A percentile compares a stretch with the other conserved stretches of the same genome.
Conservation (phyloP, 257 asterid genomes). For the Przewalskia tangutica region DNA sequence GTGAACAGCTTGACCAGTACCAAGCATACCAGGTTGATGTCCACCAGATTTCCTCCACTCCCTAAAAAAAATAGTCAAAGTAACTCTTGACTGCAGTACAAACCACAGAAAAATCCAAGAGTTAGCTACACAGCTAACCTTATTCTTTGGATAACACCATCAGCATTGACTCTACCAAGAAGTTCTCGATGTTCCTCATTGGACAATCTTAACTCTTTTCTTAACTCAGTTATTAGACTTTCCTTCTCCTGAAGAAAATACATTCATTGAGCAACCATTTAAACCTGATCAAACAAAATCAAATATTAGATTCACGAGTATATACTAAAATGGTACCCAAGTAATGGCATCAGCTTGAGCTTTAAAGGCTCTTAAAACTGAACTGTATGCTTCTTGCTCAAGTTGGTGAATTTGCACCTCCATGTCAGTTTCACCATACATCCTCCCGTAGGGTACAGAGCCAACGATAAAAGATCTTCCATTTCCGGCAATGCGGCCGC, state of each 20-base stretch:
- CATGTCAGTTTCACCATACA: constrained; percentile 64
- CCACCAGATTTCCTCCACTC: constrained; percentile 47
- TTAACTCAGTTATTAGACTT: constrained; percentile 64
- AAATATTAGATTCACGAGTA: too few species aligned
- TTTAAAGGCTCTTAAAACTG: constrained; percentile 76
- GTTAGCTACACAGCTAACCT: constrained; percentile 32
- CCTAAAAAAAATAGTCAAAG: constrained; percentile 17
- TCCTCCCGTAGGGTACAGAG: constrained; percentile 52
- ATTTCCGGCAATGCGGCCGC: constrained; percentile 52
- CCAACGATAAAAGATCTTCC: constrained; percentile 49
- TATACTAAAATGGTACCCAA: constrained; percentile 53
- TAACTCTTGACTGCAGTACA: background rate
- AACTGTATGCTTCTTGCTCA: constrained; percentile 88
- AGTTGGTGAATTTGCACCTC: constrained; percentile 80
- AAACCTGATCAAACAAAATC: constrained; percentile 16
- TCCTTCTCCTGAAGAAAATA: constrained; percentile 69
- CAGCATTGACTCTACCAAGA: constrained; percentile 58
- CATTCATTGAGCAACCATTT: constrained; percentile 16
- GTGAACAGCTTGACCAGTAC: constrained; percentile 34
- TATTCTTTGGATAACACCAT: constrained; percentile 56
- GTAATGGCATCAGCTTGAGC: constrained; percentile 91
- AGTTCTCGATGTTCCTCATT: constrained; percentile 82
- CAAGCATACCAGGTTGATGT: constrained; percentile 20
- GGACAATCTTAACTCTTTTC: constrained; percentile 80
- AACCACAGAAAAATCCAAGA: background rate